A percentile compares a stretch with the other conserved stretches of the same genome.
phyloP scores from a whole-genome alignment of 148 eudicot genomes.

The Rhododendron williamsianum region DNA sequence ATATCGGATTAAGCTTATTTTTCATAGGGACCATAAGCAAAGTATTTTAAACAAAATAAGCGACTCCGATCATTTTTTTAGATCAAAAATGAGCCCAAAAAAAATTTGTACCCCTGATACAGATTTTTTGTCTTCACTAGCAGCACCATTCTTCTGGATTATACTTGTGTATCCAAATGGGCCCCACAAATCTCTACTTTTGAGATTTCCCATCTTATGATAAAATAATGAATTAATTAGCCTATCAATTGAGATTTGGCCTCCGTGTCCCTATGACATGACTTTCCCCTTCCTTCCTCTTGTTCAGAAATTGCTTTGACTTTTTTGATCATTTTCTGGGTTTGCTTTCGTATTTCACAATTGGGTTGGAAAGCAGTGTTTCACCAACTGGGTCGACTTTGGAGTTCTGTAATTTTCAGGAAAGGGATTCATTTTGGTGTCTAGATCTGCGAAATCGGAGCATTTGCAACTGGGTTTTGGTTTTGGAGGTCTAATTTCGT shows the following conservation, averaged over 20 bases:
- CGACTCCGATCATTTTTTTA: too few species aligned
- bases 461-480: not conserved
- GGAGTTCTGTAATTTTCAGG: not conserved
- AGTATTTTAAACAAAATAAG: too few species aligned
- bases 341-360: not conserved
- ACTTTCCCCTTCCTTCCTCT: not conserved
- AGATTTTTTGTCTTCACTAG: too few species aligned
- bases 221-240: not conserved
- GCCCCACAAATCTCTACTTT: not conserved
- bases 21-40: too few species aligned
- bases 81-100: too few species aligned
- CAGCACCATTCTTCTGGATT: too few species aligned
- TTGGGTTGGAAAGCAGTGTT: constrained; percentile 4
- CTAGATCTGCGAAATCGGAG: constrained; percentile 1
- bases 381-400: constrained; percentile 9
- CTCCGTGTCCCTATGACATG: not conserved
- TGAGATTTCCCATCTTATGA: not conserved
- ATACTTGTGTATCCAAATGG: not conserved
- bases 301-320: not conserved
- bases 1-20: too few species aligned
- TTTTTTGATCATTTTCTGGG: not conserved
- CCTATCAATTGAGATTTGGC: not conserved
- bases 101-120: too few species aligned
- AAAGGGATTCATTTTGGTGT: not conserved
- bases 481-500: not conserved